phyloP scores from a whole-genome alignment of 2,329 filamentous ascomycete species.

The Colletotrichum sp. region DNA sequence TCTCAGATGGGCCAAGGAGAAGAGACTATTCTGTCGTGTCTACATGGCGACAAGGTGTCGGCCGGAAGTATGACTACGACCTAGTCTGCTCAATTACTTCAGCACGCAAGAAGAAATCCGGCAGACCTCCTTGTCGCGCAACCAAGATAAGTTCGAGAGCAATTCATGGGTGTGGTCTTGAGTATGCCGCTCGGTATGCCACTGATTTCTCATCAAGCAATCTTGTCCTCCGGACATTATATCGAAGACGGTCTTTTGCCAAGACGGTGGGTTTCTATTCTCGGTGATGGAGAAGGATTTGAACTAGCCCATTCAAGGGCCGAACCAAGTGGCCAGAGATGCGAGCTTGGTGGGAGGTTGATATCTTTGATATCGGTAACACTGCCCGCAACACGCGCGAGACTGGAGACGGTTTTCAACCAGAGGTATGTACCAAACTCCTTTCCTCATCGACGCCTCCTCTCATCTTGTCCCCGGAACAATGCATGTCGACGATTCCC shows the following conservation, averaged over 20 bases:
- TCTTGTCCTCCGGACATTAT: neutral
- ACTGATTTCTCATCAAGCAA: neutral
- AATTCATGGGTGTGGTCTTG: accelerated
- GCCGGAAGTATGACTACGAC: neutral
- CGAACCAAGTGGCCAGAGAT: neutral
- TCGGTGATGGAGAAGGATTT: neutral
- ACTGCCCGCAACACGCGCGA: neutral
- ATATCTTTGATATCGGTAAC: neutral
- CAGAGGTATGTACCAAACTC: neutral
- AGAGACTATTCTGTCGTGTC: too few relatives aligned
- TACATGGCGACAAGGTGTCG: too few relatives aligned
- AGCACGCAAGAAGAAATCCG: neutral
- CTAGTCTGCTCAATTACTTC: neutral
- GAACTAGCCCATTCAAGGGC: neutral
- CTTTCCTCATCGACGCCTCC: neutral
- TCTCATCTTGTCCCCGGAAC: neutral
- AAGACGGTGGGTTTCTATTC: neutral
- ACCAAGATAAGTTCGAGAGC: neutral
- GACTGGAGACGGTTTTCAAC: neutral
- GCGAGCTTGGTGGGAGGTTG: neutral
- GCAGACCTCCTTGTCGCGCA: too few relatives aligned
- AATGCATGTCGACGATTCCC: neutral
- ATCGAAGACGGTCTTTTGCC: neutral
- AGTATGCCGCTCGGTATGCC: neutral
- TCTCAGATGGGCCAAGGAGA: too few relatives aligned